These are phyloP conservation scores for Leccinum subgranulosum DNA, from an alignment of 768 basidiomycete species.

Conservation along the genomic window DNA sequence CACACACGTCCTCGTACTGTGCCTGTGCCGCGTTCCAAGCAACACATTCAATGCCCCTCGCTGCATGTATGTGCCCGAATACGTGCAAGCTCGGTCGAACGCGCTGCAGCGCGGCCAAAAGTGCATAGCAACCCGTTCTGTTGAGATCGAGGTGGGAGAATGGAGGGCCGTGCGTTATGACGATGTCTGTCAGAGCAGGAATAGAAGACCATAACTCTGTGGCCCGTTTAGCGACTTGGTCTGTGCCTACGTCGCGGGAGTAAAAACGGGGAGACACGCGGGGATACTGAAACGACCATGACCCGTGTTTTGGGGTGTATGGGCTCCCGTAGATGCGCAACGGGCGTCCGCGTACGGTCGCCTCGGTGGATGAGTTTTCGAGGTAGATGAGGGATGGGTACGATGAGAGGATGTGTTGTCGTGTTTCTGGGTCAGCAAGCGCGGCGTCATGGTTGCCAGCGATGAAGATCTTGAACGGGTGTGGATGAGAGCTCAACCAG, in stretches of 20 bases:
- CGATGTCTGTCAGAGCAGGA: background rate
- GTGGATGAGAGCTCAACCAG: constrained; percentile 7
- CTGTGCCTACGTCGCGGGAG: background rate
- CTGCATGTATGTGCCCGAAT: constrained; percentile 12
- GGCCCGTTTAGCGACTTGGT: background rate
- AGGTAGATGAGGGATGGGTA: constrained; percentile 9
- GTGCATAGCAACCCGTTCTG: constrained; percentile 3
- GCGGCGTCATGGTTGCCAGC: constrained; percentile 11
- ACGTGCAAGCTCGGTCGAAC: constrained; percentile 9
- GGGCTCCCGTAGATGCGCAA: constrained; percentile 10
- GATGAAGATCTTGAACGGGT: constrained; percentile 8
- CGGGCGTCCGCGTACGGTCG: constrained; percentile 1
- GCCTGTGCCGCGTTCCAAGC: constrained; percentile 2
- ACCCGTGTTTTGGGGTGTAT: constrained; percentile 6
- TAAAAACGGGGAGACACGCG: background rate
- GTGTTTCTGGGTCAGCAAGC: constrained; percentile 1
- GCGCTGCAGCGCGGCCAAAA: constrained; percentile 2
- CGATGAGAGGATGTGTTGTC: background rate
- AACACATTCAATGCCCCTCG: background rate
- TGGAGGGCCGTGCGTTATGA: background rate
- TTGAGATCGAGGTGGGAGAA: background rate
- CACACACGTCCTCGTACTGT: constrained; percentile 7
- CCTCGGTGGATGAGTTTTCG: constrained; percentile 2
- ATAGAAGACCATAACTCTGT: background rate
- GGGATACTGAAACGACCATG: constrained; percentile 11